Evolutionary conservation across 2,329 filamentous ascomycete species (phyloP).

Genomic region (Penicillium sclerotiorum): DNA sequence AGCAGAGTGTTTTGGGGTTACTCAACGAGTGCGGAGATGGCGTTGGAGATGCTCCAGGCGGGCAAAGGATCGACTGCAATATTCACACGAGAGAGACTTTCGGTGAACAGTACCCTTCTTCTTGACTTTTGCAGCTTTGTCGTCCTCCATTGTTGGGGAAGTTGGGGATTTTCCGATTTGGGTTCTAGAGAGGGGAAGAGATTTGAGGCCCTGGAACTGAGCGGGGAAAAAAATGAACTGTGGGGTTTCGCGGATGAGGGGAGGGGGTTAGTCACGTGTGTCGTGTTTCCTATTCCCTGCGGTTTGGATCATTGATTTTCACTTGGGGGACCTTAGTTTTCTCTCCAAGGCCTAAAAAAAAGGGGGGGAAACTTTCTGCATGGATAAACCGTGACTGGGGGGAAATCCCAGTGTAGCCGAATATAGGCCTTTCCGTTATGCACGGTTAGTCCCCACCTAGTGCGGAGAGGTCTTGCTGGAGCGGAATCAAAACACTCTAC

Average conservation of each 20-base stretch:
- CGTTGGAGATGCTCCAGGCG: constrained; percentile 54
- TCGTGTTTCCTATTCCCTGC: too few species aligned
- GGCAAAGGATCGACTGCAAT: constrained; percentile 52
- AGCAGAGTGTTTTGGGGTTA: constrained; percentile 32
- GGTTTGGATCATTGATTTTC: too few species aligned
- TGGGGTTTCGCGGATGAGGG: constrained; percentile 33
- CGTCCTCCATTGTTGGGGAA: constrained; percentile 41
- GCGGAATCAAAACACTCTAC: too few species aligned
- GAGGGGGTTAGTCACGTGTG: constrained; percentile 25
- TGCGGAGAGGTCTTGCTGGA: neutral
- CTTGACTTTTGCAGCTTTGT: constrained; percentile 41
- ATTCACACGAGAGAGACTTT: constrained; percentile 52
- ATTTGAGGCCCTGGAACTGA: constrained; percentile 27
- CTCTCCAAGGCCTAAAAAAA: too few species aligned
- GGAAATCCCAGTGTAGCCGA: too few species aligned
- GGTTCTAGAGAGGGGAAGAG: constrained; percentile 32
- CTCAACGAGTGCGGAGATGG: constrained; percentile 55
- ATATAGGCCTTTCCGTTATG: neutral
- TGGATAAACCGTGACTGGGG: too few species aligned
- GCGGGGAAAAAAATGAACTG: constrained; percentile 42
- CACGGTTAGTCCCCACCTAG: neutral
- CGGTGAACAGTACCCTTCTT: constrained; percentile 47
- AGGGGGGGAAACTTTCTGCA: too few species aligned
- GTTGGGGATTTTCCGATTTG: constrained; percentile 20
- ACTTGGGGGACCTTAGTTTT: too few species aligned